Percentiles rank a stretch among this genome's conserved stretches.
Conservation (phyloP, 2,329 filamentous ascomycete genomes). For the Talaromyces sp. region DNA sequence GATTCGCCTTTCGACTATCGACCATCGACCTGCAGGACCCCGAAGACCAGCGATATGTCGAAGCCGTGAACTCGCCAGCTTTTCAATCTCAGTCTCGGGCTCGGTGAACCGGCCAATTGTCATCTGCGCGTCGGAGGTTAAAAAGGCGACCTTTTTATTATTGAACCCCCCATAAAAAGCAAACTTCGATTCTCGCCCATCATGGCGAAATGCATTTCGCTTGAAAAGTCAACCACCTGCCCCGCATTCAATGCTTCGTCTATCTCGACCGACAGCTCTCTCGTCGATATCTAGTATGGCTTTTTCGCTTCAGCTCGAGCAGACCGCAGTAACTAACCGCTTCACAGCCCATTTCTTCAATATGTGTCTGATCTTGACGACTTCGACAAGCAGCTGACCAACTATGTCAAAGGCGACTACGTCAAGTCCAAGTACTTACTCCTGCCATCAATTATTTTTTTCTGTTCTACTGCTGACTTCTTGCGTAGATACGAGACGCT, state of each 20-base stretch:
- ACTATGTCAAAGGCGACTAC: constrained; percentile 70
- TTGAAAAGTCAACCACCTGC: constrained; percentile 64
- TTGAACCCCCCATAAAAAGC: no score
- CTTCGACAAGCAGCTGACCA: constrained; percentile 69
- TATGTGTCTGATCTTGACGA: constrained; percentile 68
- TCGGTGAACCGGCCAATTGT: not conserved
- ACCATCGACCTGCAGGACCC: not conserved
- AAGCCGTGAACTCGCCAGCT: not conserved
- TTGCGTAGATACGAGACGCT: constrained; percentile 66
- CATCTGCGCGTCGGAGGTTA: not conserved
- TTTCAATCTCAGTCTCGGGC: not conserved
- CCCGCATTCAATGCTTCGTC: constrained; percentile 67
- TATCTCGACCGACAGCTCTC: constrained; percentile 56
- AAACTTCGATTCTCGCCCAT: constrained; percentile 20
- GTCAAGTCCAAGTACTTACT: constrained; percentile 63
- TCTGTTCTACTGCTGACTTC: constrained; percentile 19
- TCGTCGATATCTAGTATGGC: constrained; percentile 61
- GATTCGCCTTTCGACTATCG: not conserved
- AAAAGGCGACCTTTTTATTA: not conserved
- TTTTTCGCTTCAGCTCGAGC: constrained; percentile 1
- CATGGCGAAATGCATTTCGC: constrained; percentile 56
- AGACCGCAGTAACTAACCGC: constrained; percentile 14
- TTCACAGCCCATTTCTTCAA: constrained; percentile 70
- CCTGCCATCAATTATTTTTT: not conserved
- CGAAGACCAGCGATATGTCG: constrained; percentile 2